Conservation (phyloP, 2,329 filamentous ascomycete genomes). For the Oidium heveae region DNA sequence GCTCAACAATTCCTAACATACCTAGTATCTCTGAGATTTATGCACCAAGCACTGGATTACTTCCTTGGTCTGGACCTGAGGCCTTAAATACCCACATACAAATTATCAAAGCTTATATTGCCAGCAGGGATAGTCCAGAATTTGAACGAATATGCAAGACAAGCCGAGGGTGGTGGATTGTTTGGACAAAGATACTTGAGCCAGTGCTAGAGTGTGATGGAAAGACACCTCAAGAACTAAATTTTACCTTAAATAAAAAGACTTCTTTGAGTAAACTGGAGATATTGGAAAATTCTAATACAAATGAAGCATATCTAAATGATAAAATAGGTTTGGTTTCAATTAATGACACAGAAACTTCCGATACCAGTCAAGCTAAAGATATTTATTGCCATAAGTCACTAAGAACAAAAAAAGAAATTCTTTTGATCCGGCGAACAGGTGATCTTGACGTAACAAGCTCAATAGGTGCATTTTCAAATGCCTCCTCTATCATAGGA, state of each 20-base stretch:
- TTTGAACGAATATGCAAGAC: slow-evolving; percentile 40
- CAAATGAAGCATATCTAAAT: slow-evolving; percentile 1
- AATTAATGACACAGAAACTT: background rate
- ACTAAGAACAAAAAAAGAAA: slow-evolving; percentile 23
- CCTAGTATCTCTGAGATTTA: slow-evolving; percentile 21
- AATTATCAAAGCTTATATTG: slow-evolving; percentile 29
- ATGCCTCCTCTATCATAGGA: slow-evolving; percentile 11
- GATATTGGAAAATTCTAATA: background rate
- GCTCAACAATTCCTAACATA: slow-evolving; percentile 41
- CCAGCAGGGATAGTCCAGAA: slow-evolving; percentile 21
- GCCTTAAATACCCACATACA: slow-evolving; percentile 40
- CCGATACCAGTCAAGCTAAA: background rate
- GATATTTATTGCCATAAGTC: background rate
- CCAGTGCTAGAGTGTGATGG: slow-evolving; percentile 6
- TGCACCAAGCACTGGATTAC: slow-evolving; percentile 5
- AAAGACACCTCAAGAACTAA: background rate
- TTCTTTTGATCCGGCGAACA: slow-evolving; percentile 32
- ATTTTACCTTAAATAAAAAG: background rate
- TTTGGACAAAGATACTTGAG: slow-evolving; percentile 33
- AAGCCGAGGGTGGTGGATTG: slow-evolving; percentile 42
- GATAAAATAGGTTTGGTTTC: slow-evolving; percentile 3
- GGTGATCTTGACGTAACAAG: slow-evolving; percentile 22
- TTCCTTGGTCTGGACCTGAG: slow-evolving; percentile 31
- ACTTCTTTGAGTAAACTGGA: background rate
- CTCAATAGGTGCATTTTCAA: slow-evolving; percentile 5